Evolutionary conservation across 306 rosid species (phyloP).

Genomic region (Malus sieversii): DNA sequence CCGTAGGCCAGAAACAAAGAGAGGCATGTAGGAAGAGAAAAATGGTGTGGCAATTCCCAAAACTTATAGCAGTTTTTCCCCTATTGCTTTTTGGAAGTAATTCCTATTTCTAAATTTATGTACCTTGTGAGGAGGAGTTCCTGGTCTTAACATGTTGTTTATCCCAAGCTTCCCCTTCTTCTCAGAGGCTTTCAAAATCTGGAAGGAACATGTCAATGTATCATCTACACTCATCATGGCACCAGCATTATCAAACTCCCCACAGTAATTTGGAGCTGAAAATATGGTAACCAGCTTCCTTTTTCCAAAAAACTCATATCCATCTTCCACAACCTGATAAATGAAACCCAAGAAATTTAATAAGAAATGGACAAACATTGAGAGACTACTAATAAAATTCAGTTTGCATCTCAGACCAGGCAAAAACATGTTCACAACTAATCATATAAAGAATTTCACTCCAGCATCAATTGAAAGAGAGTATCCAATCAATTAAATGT

Average conservation of each 20-base stretch:
- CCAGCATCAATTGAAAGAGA: not conserved
- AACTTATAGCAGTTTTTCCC: not conserved
- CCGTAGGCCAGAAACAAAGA: too few relatives aligned
- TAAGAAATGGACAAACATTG: not conserved
- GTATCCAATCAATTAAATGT: not conserved
- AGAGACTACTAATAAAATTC: not conserved
- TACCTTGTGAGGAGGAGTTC: slow-evolving; percentile 55
- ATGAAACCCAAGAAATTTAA: not conserved
- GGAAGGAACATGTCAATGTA: slow-evolving; percentile 54
- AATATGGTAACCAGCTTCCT: slow-evolving; percentile 52
- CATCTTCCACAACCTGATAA: slow-evolving; percentile 49
- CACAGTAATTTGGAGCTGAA: slow-evolving; percentile 49
- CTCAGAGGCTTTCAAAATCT: slow-evolving; percentile 49
- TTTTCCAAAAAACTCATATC: slow-evolving; percentile 48
- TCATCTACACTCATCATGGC: slow-evolving; percentile 67
- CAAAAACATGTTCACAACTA: not conserved
- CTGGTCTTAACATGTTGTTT: slow-evolving; percentile 34
- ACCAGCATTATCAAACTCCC: slow-evolving; percentile 54
- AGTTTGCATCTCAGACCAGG: not conserved
- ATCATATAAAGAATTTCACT: not conserved
- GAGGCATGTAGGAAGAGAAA: too few relatives aligned
- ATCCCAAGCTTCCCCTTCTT: slow-evolving; percentile 41
- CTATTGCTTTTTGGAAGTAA: not conserved
- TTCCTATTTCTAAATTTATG: not conserved
- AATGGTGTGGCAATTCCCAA: too few relatives aligned